A percentile compares a stretch with the other conserved stretches of the same genome.
phyloP scores from a whole-genome alignment of 1,139 yeast species.

The Yamadazyma spencermartinsiae region DNA sequence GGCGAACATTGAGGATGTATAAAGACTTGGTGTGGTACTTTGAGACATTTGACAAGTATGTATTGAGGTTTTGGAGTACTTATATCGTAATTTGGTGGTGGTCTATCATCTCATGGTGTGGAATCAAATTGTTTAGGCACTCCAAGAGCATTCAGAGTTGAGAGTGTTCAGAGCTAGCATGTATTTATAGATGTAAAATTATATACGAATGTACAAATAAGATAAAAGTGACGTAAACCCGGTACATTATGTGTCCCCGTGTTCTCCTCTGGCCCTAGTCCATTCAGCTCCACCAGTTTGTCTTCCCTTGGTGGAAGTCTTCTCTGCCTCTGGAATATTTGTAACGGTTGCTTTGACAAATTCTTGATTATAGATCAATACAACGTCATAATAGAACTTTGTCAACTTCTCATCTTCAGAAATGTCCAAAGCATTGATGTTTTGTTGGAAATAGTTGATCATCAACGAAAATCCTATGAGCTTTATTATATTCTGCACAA shows the following conservation, averaged over 20 bases:
- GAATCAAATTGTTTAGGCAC: constrained; percentile 73
- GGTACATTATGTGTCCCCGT: constrained; percentile 48
- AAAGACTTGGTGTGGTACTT: constrained; percentile 14
- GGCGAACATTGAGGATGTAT: constrained; percentile 17
- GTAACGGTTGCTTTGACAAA: constrained; percentile 7
- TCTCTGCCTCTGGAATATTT: constrained; percentile 4
- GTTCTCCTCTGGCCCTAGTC: constrained; percentile 77
- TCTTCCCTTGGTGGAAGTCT: constrained; percentile 42
- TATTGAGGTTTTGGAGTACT: constrained; percentile 52
- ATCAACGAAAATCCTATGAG: constrained; percentile 35
- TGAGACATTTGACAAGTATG: constrained; percentile 43
- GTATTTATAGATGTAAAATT: neutral
- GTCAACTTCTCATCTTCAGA: constrained; percentile 1
- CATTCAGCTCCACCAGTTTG: constrained; percentile 78
- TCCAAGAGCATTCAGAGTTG: constrained; percentile 51
- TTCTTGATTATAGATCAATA: constrained; percentile 27
- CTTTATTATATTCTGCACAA: constrained; percentile 37
- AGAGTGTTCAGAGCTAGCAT: neutral
- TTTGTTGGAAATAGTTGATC: constrained; percentile 25
- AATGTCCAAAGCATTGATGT: neutral
- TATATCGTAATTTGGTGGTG: constrained; percentile 74
- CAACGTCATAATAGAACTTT: constrained; percentile 27
- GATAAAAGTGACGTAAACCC: too few relatives aligned
- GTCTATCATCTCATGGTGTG: constrained; percentile 75
- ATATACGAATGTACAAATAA: too few relatives aligned